Base-by-base conservation (phyloP, 2,329 filamentous ascomycete genomes). In the Epichloe glyceriae region DNA sequence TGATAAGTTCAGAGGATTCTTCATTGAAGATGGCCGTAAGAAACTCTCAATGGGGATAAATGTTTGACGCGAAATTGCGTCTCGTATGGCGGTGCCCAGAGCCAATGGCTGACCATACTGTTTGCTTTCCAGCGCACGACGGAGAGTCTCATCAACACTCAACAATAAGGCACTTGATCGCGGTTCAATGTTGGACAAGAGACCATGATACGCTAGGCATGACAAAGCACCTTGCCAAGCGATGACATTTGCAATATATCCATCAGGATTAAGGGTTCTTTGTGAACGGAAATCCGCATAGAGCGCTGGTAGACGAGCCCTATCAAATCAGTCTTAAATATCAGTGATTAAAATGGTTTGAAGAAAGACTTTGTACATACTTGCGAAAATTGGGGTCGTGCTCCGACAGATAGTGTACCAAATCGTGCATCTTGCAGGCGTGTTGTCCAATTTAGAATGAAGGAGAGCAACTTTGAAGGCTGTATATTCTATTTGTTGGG, bases 211-310 rank as follows among this genome's bases (percentile, higher is more conserved):
- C 0, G 83, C 75, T 1, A 88, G 85, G 48, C 79, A 73, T n/a
- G 79, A 75, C 41, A 95, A 74, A 2, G 82, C 88, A 39, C 78
- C 77, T 52, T 83, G 80, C 89, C 89, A 95, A 49, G 88, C 86
- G 6, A 76, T 70, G 41, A 88, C 73, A 64, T 95, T 95, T 42
- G 88, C 87, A 19, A 74, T 70, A 70, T 88, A 95, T 60, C 88
- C 88, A 64, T 94, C 88, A 1, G 88, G 87, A 62, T 95, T 95
- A 20, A 86, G 79, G 39, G 77, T 79, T 59, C 77, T 77, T 58
- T 91, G 88, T 5, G 79, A 69, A 38, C 80, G 74, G 62, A 95
- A 95, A 65, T 95, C 89, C 46, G 88, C 90, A 70, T 94, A 95
- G 44, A 95, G 80, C 5, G 88, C 90, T 12, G 87, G 83, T 12